Evolutionary conservation across 1,284 basidiomycete species (phyloP), one percentile per base, ranked within the genome.

Genomic region (Papiliotrema fonsecae): DNA sequence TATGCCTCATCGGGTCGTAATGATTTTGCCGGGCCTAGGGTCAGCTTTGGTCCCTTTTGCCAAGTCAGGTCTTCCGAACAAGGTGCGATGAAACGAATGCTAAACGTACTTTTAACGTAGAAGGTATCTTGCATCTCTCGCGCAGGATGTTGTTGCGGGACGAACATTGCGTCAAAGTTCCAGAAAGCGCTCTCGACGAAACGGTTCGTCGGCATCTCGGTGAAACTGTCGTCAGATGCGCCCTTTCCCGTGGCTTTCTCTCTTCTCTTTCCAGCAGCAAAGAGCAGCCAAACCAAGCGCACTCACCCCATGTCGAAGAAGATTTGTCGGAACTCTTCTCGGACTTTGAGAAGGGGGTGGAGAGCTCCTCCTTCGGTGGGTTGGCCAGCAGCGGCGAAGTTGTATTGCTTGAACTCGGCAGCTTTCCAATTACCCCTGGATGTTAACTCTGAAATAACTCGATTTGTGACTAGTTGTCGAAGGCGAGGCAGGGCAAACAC

Each of bases 171-270:
- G 72, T 99, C 96, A 74, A 99, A 98, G 72, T 94, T 97, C 96
- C 96, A 99, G 82, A 98, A 99, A 30, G 87, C 87, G 24, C 91
- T 96, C 75, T 99, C 96, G 52, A 99, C 92, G 70, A 93, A 99
- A 52, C 87, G 85, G 54, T 87, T 85, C n/a, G 96, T 97, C 6
- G 94, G 92, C 96, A 99, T 99, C 76, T 99, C 96, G 50, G 91
- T 86, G 76, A 98, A 99, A 14, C 92, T 94, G 47, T 47, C 44
- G 46, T n/a, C 31, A 11, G 26, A 47, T n/a, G n/a, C n/a, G n/a
- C n/a, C n/a, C n/a, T n/a, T n/a, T n/a, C n/a, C n/a, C n/a, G n/a
- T n/a, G n/a, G n/a, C n/a, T n/a, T n/a, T n/a, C n/a, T n/a, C n/a
- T n/a, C n/a, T n/a, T n/a, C n/a, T n/a, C n/a, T n/a, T n/a, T n/a